A percentile compares a stretch with the other conserved stretches of the same genome.
Conservation (phyloP, 1,284 basidiomycete species). For the Peniophora sp. region DNA sequence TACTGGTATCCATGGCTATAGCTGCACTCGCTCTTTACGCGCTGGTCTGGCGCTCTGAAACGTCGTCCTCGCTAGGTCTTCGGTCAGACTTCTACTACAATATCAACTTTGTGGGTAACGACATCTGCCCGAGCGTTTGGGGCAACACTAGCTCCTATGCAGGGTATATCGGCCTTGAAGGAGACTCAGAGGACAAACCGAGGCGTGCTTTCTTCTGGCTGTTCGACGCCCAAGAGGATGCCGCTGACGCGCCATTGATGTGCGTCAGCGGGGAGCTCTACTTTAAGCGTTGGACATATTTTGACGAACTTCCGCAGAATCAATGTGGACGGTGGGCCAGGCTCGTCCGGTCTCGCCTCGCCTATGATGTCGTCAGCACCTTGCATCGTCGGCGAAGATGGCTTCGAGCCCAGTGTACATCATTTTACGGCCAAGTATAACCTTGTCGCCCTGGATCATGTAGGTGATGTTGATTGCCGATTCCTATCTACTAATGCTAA, state of each 20-base stretch:
- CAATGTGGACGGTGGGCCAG: not conserved
- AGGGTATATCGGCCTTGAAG: conserved; percentile 3
- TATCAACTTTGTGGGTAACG: too few species aligned
- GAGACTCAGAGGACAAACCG: not conserved
- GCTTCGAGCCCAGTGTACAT: conserved; percentile 15
- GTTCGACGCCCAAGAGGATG: not conserved
- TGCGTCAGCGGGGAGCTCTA: not conserved
- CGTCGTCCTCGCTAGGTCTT: too few species aligned
- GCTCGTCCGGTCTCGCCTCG: not conserved
- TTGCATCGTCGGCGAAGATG: not conserved
- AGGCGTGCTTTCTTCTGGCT: not conserved
- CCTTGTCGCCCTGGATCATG: conserved; percentile 24
- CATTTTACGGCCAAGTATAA: conserved; percentile 24
- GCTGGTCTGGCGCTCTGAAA: too few species aligned
- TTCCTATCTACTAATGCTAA: not conserved
- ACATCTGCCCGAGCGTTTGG: too few species aligned
- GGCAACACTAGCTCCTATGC: not conserved
- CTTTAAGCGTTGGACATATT: not conserved
- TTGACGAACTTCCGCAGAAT: not conserved
- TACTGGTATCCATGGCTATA: too few species aligned
- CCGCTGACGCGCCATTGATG: not conserved
- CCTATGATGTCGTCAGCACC: not conserved
- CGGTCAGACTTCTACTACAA: too few species aligned
- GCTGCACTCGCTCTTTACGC: too few species aligned
- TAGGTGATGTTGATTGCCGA: conserved; percentile 7